Evolutionary conservation across 305 asterid genomes (phyloP).

Genomic region (Fraxinus xanthoxyloides): DNA sequence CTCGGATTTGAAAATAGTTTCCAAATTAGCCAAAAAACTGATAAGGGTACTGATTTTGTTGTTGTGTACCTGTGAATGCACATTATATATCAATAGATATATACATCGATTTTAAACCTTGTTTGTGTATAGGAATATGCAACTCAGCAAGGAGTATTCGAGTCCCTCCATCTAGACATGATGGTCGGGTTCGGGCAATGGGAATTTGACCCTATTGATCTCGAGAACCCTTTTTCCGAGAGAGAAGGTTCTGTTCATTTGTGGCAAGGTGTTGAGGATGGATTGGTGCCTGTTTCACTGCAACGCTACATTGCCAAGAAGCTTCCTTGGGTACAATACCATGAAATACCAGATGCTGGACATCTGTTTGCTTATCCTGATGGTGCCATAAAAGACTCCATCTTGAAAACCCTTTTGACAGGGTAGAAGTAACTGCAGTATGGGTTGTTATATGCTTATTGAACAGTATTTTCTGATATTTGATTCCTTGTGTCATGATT

Average conservation of each 20-base stretch:
- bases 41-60: neutral
- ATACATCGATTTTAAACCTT: neutral
- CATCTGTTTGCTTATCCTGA: slow-evolving; percentile 52
- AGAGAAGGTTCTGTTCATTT: slow-evolving; percentile 63
- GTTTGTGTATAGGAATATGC: slow-evolving; percentile 42
- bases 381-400: slow-evolving; percentile 34
- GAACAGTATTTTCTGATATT: neutral
- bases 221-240: slow-evolving; percentile 46
- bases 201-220: slow-evolving; percentile 69
- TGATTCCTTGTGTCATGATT: neutral
- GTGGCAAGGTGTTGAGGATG: slow-evolving; percentile 77
- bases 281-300: slow-evolving; percentile 57
- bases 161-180: slow-evolving; percentile 65
- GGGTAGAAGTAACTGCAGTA: slow-evolving; percentile 16
- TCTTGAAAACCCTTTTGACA: slow-evolving; percentile 46
- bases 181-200: slow-evolving; percentile 62
- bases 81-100: neutral
- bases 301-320: slow-evolving; percentile 56
- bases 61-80: neutral
- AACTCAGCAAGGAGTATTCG: slow-evolving; percentile 58
- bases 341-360: slow-evolving; percentile 61
- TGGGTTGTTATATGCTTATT: neutral
- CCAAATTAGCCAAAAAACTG: neutral
- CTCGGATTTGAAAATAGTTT: slow-evolving; percentile 37
- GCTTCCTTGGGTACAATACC: slow-evolving; percentile 77